Evolutionary conservation across 345 rosid species (phyloP), one percentile per base, ranked within the genome.

Genomic region (Brassica juncea): DNA sequence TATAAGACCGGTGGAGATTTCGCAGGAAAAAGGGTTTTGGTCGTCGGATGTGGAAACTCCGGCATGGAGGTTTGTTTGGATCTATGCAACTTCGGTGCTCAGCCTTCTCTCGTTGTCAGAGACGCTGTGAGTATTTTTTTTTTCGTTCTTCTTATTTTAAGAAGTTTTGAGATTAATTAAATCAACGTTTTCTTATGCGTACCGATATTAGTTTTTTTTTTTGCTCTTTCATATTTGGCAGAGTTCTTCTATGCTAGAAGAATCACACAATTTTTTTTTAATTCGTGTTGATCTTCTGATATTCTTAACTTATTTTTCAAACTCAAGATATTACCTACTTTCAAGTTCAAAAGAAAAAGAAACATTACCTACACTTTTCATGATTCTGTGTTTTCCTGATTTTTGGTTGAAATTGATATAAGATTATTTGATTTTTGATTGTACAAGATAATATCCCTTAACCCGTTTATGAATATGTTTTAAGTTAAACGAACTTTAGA

Each of bases 21-120:
- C 28, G 52, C 86, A 57, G 94, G 88, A 6, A 85, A 90, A 84
- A 90, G 21, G 12, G 97, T 93, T 77, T 77, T 95, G 80, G 99
- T 93, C n/a, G 98, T 95, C 14, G 98, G 99, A 1, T 95, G 98
- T 84, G 98, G 99, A 32, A 93, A 95, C 82, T 95, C 98, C 4
- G 98, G 99, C 31, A 93, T 95, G 99, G 96, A 95, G 88, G 96
- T 93, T 64, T 90, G 99, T 81, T 86, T 93, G 90, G 99, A 95
- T 86, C 97, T 95, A 31, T 90, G 93, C 89, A 85, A 89, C 61
- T 84, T 89, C 49, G 84, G 83, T 84, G 97, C 97, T 66, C 70
- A 21, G 63, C 96, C 98, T 35, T 93, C 96, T 30, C 87, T 95
- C 21, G 98, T 90, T 42, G 98, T 95, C 69, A 86, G 99, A 85